Evolutionary conservation across 192 early-diverging fungal species (phyloP).

Genomic region (Martensiomyces pterosporus): DNA sequence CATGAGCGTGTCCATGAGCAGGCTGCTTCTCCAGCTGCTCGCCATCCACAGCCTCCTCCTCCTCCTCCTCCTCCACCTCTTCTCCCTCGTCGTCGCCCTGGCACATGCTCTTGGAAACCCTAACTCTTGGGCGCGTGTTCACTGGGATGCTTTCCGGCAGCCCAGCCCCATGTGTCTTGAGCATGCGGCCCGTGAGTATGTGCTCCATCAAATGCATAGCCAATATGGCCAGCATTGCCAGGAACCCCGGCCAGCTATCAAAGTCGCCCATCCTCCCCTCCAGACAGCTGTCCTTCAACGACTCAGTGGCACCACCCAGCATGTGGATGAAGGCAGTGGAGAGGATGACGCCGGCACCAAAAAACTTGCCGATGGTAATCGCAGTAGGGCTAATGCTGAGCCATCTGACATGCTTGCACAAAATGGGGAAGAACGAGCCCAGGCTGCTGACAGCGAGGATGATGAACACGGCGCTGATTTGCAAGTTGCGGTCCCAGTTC

Average conservation of each 20-base stretch:
- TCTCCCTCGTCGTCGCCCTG: slow-evolving; percentile 7
- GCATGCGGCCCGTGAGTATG: slow-evolving; percentile 23
- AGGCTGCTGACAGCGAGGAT: slow-evolving; percentile 52
- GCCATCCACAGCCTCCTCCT: slow-evolving; percentile 3
- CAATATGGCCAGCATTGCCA: slow-evolving; percentile 63
- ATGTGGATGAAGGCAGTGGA: slow-evolving; percentile 78
- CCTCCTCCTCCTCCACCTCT: neutral
- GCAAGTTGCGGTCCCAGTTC: slow-evolving; percentile 45
- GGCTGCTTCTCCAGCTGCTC: slow-evolving; percentile 1
- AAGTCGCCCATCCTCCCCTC: slow-evolving; percentile 50
- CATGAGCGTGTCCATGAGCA: slow-evolving; percentile 27
- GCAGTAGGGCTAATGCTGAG: slow-evolving; percentile 23
- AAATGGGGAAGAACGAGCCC: slow-evolving; percentile 55
- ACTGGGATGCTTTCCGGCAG: neutral
- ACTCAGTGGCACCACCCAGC: slow-evolving; percentile 56
- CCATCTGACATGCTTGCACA: slow-evolving; percentile 31
- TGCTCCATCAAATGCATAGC: slow-evolving; percentile 65
- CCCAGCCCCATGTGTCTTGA: neutral
- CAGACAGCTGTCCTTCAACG: slow-evolving; percentile 57
- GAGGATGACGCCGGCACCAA: slow-evolving; percentile 68
- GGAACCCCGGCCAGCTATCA: slow-evolving; percentile 51
- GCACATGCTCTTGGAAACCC: neutral
- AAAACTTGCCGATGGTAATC: slow-evolving; percentile 51
- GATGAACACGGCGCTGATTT: slow-evolving; percentile 55
- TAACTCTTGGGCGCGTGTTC: slow-evolving; percentile 1